These are phyloP conservation scores for Herpotrichia juniperi DNA, from an alignment of 2,329 filamentous ascomycete genomes.

Conservation along the genomic window DNA sequence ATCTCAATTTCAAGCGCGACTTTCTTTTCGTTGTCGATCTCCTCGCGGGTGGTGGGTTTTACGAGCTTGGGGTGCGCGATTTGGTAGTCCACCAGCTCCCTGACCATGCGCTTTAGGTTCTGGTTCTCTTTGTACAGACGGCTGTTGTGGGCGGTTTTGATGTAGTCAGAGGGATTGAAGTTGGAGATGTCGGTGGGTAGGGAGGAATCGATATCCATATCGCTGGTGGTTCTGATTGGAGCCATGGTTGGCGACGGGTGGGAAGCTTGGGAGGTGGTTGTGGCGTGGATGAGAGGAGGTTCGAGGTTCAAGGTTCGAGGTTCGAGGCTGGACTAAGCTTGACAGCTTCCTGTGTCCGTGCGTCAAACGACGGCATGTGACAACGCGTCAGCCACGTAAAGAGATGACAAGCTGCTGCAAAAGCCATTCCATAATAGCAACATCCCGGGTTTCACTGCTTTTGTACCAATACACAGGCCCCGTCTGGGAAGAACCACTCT, in stretches of 20 bases:
- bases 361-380: background rate
- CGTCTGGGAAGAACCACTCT: no score
- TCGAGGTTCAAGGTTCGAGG: background rate
- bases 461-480: no score
- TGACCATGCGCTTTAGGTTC: conserved; percentile 37
- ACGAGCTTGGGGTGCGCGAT: conserved; percentile 28
- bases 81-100: conserved; percentile 40
- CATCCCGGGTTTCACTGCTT: no score
- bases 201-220: background rate
- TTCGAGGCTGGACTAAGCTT: background rate
- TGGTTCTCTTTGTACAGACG: conserved; percentile 38
- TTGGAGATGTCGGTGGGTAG: conserved; percentile 7
- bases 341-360: background rate
- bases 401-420: no score
- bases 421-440: no score
- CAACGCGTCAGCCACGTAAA: background rate
- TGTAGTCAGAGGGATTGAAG: conserved; percentile 27
- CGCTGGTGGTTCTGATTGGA: background rate
- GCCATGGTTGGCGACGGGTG: background rate
- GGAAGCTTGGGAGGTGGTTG: background rate
- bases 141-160: conserved; percentile 38
- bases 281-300: background rate
- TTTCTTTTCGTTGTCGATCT: conserved; percentile 32
- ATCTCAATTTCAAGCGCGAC: conserved; percentile 30
- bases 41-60: conserved; percentile 24